These are phyloP conservation scores for Dendrobium huoshanense DNA, from an alignment of 106 monocot genomes.

Conservation along the genomic window DNA sequence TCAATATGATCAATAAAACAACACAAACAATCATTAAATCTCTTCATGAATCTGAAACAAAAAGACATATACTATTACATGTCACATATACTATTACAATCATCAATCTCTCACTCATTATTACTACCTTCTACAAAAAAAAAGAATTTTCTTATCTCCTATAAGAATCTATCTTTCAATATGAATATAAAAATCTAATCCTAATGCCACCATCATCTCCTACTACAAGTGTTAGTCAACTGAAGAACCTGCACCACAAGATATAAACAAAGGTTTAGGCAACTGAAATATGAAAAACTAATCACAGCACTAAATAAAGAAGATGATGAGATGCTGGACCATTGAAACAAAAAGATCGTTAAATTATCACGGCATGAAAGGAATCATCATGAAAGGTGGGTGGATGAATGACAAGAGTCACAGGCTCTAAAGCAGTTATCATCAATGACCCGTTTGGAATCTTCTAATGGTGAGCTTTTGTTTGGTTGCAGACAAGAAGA, in stretches of 20 bases:
- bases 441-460: constrained; percentile 5
- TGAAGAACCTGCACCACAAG: background rate
- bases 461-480: background rate
- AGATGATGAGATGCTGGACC: background rate
- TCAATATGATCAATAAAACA: too few relatives aligned
- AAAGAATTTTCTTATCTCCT: background rate
- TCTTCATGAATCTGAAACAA: too few relatives aligned
- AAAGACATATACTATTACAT: too few relatives aligned
- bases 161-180: background rate
- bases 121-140: too few relatives aligned
- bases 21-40: too few relatives aligned
- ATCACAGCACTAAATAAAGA: background rate
- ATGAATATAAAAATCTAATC: background rate
- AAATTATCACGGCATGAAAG: background rate
- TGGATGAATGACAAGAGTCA: background rate
- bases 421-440: background rate
- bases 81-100: too few relatives aligned
- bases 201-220: background rate
- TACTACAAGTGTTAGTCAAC: background rate
- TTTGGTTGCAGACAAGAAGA: constrained; percentile 4
- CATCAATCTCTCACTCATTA: too few relatives aligned
- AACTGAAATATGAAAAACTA: background rate
- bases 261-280: background rate
- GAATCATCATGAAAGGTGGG: background rate
- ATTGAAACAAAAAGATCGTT: background rate